phyloP scores from a whole-genome alignment of 83 land plant genomes.

The Picea abies region DNA sequence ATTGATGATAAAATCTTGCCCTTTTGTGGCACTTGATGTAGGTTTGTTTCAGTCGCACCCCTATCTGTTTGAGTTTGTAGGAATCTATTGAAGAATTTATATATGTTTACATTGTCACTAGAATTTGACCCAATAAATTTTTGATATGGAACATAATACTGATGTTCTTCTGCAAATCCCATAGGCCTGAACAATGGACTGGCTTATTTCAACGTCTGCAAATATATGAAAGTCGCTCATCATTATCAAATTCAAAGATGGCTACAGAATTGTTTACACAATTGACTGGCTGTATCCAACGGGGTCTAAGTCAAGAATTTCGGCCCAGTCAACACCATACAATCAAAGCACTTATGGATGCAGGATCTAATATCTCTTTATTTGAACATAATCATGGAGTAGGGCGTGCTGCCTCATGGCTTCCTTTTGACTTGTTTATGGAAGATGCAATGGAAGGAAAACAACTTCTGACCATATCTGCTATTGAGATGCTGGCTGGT shows the following conservation, averaged over 20 bases:
- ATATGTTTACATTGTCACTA: not conserved
- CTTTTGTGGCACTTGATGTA: slow-evolving; percentile 7
- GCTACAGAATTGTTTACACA: slow-evolving; percentile 24
- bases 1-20: too few relatives aligned
- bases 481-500: slow-evolving; percentile 70
- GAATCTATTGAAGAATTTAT: not conserved
- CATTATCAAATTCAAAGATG: slow-evolving; percentile 25
- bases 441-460: slow-evolving; percentile 79
- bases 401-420: slow-evolving; percentile 62
- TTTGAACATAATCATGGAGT: slow-evolving; percentile 35
- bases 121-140: not conserved
- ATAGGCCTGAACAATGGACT: slow-evolving; percentile 50
- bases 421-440: slow-evolving; percentile 76
- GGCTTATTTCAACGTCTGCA: slow-evolving; percentile 28
- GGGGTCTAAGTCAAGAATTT: slow-evolving; percentile 22
- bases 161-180: not conserved
- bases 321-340: slow-evolving; percentile 30
- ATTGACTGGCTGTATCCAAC: slow-evolving; percentile 18
- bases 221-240: slow-evolving; percentile 45
- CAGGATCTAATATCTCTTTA: slow-evolving; percentile 25
- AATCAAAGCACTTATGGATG: slow-evolving; percentile 42
- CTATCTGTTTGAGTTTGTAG: not conserved
- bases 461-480: slow-evolving; percentile 56
- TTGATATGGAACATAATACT: not conserved
- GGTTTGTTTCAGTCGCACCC: too few relatives aligned